Evolutionary conservation across 306 rosid species (phyloP), one percentile per base, ranked within the genome.

Genomic region (Ormosia emarginata): DNA sequence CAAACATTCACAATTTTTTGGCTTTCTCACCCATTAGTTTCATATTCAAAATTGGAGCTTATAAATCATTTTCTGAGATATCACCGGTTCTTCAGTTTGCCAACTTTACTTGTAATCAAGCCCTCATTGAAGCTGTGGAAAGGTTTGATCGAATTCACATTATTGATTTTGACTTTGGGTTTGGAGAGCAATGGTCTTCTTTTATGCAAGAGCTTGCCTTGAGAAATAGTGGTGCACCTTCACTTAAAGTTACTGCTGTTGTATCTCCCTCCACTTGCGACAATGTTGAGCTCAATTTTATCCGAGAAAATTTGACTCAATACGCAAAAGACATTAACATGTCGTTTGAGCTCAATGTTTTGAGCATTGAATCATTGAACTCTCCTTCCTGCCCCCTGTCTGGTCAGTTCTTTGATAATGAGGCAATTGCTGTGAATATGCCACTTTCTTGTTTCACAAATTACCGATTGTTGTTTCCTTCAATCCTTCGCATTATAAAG

Each of bases 111-210:
- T 88, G 88, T 71, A 92, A 90, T 81, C 97, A 92, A 85, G 94
- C 91, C 24, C 87, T 92, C 61, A 85, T 92, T 1, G 97, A 92
- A 58, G 92, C 91, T n/a, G 64, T 86, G 52, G 90, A 90, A 18
- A 87, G 89, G 40, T 90, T 61, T 68, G 82, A 84, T 59, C 82
- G 74, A 11, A 71, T 92, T 67, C 97, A 90, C 75, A 67, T 92
- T 18, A 53, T 92, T 44, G 97, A 92, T 79, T 92, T 92, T 71
- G 97, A 90, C 83, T 83, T 92, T 43, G 97, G 92, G 4, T 89
- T 88, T 72, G 96, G 93, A 8, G 94, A 88, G 18, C 97, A 92
- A 58, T 93, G 96, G 97, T 87, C 97, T 75, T 92, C 97, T 74
- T 80, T 92, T 69, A 90, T 92, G 94, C 92, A 88, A 68, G 97